Base-by-base conservation (phyloP, 768 basidiomycete genomes). In the Candolleomyces efflorescens region DNA sequence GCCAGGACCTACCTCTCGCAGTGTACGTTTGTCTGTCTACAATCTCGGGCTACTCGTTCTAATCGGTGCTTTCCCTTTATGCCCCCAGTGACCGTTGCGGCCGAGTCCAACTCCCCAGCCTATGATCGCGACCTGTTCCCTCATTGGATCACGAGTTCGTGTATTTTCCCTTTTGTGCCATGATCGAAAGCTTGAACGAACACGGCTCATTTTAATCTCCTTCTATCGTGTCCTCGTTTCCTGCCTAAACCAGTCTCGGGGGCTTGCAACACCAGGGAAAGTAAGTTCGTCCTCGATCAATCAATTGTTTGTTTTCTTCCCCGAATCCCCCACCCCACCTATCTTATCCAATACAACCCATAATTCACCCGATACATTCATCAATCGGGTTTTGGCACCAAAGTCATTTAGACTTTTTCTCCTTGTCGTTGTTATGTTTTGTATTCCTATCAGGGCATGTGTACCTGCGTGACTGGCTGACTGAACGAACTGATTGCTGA, bases 221-320 rank as follows among this genome's bases (percentile, higher is more conserved):
- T 58, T 49, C 46, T 10, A 12, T 18, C 45, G 27, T 50, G 15
- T 2, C 48, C 20, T 26, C 43, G 54, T 18, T 24, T 12, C 13
- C 32, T 41, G 2, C 7, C 41, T 37, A 41, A 15, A 45, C 26
- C 26, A 81, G 79, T 82, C 60, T 78, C 75, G 1, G 82, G 82
- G 24, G 71, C 63, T 2, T 83, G 82, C 65, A 73, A 82, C 63
- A 81, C 82, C 3, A 69, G 81, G 44, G 79, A 82, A 64, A 81
- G 80, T 81, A 53, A 58, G 77, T 58, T 24, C 12, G 41, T n/a
- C 22, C 56, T 53, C 44, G 15, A 10, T 36, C 13, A 48, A 10
- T 36, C 13, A 48, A 13, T 38, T 53, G 3, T 48, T 53, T 49
- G 10, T 39, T 10, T 51, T 36, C 41, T 20, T 20, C 41, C 41